A percentile compares a stretch with the other conserved stretches of the same genome.
phyloP scores from a whole-genome alignment of 257 asterid species.

The Rubia yunnanensis region DNA sequence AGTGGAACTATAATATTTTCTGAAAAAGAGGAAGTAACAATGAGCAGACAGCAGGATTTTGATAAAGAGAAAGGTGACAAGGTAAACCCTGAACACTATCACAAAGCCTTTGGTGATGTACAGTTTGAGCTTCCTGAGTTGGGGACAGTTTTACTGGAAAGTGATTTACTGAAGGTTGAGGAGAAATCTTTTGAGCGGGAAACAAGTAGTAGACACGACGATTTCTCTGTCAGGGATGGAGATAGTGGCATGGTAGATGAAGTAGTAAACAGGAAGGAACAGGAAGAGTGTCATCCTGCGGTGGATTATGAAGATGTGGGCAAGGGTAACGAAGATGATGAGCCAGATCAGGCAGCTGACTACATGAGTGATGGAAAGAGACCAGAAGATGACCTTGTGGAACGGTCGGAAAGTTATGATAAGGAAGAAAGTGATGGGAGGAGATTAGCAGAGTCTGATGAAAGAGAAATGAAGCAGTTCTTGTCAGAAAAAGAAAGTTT shows the following conservation, averaged over 20 bases:
- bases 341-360: conserved; percentile 24
- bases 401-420: conserved; percentile 17
- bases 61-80: conserved; percentile 19
- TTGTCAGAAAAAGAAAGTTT: conserved; percentile 20
- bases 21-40: conserved; percentile 22
- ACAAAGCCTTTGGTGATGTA: not conserved
- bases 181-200: conserved; percentile 3
- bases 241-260: conserved; percentile 23
- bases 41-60: conserved; percentile 15
- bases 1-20: conserved; percentile 15
- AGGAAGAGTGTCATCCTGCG: conserved; percentile 23
- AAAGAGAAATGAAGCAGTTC: conserved; percentile 21
- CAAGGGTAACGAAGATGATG: not conserved
- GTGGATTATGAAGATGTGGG: conserved; percentile 20
- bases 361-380: conserved; percentile 19
- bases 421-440: conserved; percentile 26
- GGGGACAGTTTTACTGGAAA: not conserved
- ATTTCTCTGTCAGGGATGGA: conserved; percentile 20
- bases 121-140: conserved; percentile 3
- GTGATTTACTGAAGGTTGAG: not conserved
- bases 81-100: conserved; percentile 16
- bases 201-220: conserved; percentile 14
- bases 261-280: conserved; percentile 24
- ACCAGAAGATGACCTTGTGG: conserved; percentile 20
- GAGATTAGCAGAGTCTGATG: conserved; percentile 19